These are phyloP conservation scores for Solanum arcanum DNA, from an alignment of 257 asterid species.

Conservation along the genomic window DNA sequence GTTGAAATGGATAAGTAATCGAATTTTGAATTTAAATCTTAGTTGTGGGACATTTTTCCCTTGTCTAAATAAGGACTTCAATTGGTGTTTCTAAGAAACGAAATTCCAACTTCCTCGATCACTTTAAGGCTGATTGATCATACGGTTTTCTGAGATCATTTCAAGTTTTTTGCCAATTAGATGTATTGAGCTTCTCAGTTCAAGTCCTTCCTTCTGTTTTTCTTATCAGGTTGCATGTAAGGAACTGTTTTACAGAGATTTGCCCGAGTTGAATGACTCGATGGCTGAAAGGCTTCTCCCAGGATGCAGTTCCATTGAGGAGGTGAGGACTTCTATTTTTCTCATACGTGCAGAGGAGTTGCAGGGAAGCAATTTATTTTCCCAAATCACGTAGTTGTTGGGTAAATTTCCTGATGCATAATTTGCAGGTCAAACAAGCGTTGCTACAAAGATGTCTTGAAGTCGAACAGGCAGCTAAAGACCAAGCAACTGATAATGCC, in stretches of 20 bases:
- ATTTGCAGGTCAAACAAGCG: slow-evolving; percentile 62
- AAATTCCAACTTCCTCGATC: background rate
- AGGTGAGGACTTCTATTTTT: slow-evolving; percentile 28
- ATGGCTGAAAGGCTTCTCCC: slow-evolving; percentile 69
- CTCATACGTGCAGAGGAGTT: background rate
- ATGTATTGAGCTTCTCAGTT: background rate
- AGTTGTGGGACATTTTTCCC: background rate
- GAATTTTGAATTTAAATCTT: background rate
- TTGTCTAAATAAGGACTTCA: background rate
- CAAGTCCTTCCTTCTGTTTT: background rate
- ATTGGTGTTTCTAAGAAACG: background rate
- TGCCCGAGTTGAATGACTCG: slow-evolving; percentile 53
- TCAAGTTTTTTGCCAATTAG: background rate
- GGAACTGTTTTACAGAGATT: slow-evolving; percentile 42
- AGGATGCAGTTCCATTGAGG: slow-evolving; percentile 67
- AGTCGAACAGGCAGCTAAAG: slow-evolving; percentile 86
- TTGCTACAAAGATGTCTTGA: slow-evolving; percentile 64
- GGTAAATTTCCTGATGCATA: background rate
- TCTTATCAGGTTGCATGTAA: slow-evolving; percentile 67
- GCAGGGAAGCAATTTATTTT: background rate
- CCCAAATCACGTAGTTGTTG: background rate
- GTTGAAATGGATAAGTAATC: background rate
- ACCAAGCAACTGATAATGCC: slow-evolving; percentile 94
- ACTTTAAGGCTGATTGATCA: background rate
- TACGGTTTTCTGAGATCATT: background rate